phyloP scores from a whole-genome alignment of 148 eudicot species.

The Diospyros kaki region DNA sequence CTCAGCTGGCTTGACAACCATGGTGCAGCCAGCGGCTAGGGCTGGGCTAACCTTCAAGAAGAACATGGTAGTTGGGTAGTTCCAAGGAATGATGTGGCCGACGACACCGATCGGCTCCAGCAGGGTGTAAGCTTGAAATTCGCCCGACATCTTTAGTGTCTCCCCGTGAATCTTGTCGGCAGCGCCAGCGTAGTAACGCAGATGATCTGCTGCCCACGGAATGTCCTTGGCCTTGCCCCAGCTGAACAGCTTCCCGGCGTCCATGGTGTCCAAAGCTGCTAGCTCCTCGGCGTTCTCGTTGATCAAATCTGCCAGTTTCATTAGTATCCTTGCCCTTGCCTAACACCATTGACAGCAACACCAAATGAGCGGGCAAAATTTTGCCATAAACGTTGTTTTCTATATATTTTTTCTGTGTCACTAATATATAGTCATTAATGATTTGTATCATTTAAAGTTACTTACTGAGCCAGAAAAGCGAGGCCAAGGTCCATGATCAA shows the following conservation, averaged over 20 bases:
- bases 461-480: slow-evolving; percentile 26
- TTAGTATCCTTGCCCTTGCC: slow-evolving; percentile 43
- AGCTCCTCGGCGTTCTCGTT: slow-evolving; percentile 42
- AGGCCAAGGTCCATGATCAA: slow-evolving; percentile 92
- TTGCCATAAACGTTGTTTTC: not conserved
- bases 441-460: slow-evolving; percentile 23
- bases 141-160: slow-evolving; percentile 68
- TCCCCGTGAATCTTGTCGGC: slow-evolving; percentile 90
- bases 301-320: slow-evolving; percentile 50
- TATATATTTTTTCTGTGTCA: not conserved
- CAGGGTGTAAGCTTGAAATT: slow-evolving; percentile 66
- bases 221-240: slow-evolving; percentile 45
- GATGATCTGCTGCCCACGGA: slow-evolving; percentile 32
- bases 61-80: slow-evolving; percentile 61
- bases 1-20: slow-evolving; percentile 86
- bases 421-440: slow-evolving; percentile 28
- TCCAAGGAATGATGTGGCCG: slow-evolving; percentile 85
- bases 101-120: slow-evolving; percentile 78
- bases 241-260: slow-evolving; percentile 62
- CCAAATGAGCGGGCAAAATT: not conserved
- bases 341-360: slow-evolving; percentile 19
- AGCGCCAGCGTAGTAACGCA: slow-evolving; percentile 79
- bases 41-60: slow-evolving; percentile 70
- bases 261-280: slow-evolving; percentile 47
- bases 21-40: slow-evolving; percentile 79